Percentiles rank a stretch among this genome's conserved stretches.
Conservation (phyloP, 495 filamentous ascomycete genomes). For the Pyrenula aspistea region DNA sequence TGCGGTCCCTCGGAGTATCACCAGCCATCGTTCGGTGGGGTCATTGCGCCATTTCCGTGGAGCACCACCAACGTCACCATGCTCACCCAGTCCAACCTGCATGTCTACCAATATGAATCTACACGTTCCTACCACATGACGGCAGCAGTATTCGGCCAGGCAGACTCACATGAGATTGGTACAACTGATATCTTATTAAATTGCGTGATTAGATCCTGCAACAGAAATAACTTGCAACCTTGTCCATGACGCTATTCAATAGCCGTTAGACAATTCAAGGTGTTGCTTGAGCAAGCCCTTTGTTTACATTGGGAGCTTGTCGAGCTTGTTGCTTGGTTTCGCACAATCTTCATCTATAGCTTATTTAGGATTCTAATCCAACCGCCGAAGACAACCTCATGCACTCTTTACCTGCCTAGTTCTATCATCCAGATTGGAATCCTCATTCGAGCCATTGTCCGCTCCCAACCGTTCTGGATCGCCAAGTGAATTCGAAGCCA, state of each 20-base stretch:
- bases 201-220: not conserved
- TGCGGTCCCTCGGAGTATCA: not conserved
- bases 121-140: not conserved
- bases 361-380: not conserved
- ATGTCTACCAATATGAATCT: not conserved
- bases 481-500: constrained; percentile 5
- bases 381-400: not conserved
- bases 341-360: not conserved
- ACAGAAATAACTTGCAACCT: not conserved
- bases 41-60: not conserved
- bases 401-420: not conserved
- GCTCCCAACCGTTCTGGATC: not conserved
- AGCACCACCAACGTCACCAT: not conserved
- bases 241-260: not conserved
- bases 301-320: too few species aligned
- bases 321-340: too few species aligned
- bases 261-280: too few species aligned
- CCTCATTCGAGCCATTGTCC: not conserved
- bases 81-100: not conserved
- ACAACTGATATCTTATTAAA: not conserved
- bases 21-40: not conserved
- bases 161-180: not conserved
- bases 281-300: too few species aligned
- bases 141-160: not conserved
- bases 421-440: not conserved